Evolutionary conservation across 306 rosid species (phyloP), one percentile per base, ranked within the genome.

Genomic region (Vicia villosa): DNA sequence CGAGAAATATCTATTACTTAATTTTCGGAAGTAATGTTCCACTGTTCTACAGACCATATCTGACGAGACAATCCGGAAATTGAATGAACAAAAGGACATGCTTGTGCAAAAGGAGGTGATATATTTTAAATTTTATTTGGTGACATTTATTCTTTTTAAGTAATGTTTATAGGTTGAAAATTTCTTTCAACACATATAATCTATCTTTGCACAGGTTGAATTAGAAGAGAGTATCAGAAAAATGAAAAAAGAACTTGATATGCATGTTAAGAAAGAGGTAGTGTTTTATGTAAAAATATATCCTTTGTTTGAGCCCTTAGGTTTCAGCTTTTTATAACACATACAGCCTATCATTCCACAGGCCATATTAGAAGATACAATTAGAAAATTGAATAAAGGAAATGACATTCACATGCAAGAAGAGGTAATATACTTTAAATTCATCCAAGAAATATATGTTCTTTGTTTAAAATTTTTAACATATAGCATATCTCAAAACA

Each of bases 71-170:
- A 66, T 82, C 42, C 58, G 69, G 69, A 76, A 62, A 38, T 76
- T 89, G 32, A 66, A 21, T 37, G 84, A 71, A 55, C 85, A 80
- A 59, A 82, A 75, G 11, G 74, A 68, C 52, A 75, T 77, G 54
- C 72, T 72, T 62, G 43, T 74, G 59, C 87, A 72, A 54, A 86
- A 73, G 62, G 80, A 86, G 96, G 90, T 86, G 60, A 45, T 66
- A 47, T 67, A 70, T 49, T 70, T 71, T 47, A 51, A 56, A 63
- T 32, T 56, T 55, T 43, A 63, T 66, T 54, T 9, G 28, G 73
- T 59, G 72, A 24, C 63, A 47, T 74, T 43, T 38, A 20, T 63
- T 51, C 9, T 43, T 36, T 26, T 21, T 38, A 57, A 34, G 37
- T 26, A 30, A 7, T 54, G 15, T 62, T 47, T 65, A 21, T 43